These are phyloP conservation scores for Paramecium octaurelia DNA, from an alignment of 73 alveolate genomes.

Conservation along the genomic window DNA sequence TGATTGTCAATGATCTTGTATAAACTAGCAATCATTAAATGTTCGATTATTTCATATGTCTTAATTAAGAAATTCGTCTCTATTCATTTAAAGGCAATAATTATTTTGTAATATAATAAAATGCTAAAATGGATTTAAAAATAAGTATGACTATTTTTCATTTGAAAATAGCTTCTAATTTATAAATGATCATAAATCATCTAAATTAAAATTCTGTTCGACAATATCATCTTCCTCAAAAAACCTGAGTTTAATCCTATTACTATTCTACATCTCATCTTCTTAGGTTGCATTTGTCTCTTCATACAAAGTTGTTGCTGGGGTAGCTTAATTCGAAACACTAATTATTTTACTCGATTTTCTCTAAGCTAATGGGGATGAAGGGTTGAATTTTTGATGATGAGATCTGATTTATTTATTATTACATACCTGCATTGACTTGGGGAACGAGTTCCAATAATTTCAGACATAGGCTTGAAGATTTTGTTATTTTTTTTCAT, in stretches of 20 bases:
- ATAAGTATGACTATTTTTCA: not conserved
- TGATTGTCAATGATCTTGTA: not conserved
- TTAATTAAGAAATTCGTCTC: not conserved
- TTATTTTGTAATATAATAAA: not conserved
- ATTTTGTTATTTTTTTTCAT: not conserved
- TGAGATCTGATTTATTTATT: not conserved
- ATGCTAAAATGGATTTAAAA: not conserved
- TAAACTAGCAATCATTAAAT: not conserved
- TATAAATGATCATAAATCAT: not conserved
- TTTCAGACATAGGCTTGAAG: slow-evolving; percentile 17
- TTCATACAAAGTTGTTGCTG: not conserved
- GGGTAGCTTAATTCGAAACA: not conserved
- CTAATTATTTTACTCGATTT: not conserved
- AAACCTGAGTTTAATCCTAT: not conserved
- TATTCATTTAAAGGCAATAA: not conserved
- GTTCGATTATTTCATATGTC: not conserved
- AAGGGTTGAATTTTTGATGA: slow-evolving; percentile 21
- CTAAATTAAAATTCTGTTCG: not conserved
- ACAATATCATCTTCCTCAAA: not conserved
- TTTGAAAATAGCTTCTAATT: not conserved
- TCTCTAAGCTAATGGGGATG: not conserved
- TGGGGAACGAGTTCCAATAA: slow-evolving; percentile 33
- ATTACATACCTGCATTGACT: not conserved
- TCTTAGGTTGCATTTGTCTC: not conserved
- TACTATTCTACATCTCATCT: not conserved